Evolutionary conservation across 2,329 filamentous ascomycete genomes (phyloP).

Genomic region (Pseudogymnoascus sp.): DNA sequence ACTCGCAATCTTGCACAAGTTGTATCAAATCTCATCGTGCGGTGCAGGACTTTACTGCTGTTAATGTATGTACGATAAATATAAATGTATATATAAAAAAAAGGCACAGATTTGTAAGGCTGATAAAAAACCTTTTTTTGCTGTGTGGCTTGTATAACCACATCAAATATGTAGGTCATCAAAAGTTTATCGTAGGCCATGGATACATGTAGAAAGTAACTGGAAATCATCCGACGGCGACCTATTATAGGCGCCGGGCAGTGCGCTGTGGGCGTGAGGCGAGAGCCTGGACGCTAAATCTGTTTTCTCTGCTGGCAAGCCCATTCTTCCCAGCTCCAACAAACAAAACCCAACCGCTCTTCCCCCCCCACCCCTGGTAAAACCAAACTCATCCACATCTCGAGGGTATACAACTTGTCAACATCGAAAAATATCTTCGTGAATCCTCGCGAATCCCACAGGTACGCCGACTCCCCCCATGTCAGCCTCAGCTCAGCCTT

Average conservation of each 20-base stretch:
- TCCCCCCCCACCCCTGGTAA: not conserved
- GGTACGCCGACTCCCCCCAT: not conserved
- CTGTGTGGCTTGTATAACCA: not conserved
- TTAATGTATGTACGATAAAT: not conserved
- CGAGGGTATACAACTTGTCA: not conserved
- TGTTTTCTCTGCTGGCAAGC: constrained; percentile 5
- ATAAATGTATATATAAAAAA: not conserved
- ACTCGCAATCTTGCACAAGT: constrained; percentile 5
- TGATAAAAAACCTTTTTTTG: not conserved
- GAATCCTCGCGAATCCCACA: constrained; percentile 1
- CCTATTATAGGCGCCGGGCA: constrained; percentile 2
- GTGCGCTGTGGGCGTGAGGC: not conserved
- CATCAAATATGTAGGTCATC: not conserved
- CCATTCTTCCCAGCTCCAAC: not conserved
- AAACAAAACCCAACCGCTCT: not conserved
- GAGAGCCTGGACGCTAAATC: constrained; percentile 7
- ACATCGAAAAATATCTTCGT: not conserved
- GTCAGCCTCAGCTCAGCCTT: constrained; percentile 6
- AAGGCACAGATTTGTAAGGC: not conserved
- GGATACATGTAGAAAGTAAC: not conserved
- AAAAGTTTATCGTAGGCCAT: constrained; percentile 1
- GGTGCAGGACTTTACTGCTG: not conserved
- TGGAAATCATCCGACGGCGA: not conserved
- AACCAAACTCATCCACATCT: not conserved
- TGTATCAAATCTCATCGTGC: not conserved